Evolutionary conservation across 306 rosid species (phyloP).

Genomic region (Dryas alaskensis): DNA sequence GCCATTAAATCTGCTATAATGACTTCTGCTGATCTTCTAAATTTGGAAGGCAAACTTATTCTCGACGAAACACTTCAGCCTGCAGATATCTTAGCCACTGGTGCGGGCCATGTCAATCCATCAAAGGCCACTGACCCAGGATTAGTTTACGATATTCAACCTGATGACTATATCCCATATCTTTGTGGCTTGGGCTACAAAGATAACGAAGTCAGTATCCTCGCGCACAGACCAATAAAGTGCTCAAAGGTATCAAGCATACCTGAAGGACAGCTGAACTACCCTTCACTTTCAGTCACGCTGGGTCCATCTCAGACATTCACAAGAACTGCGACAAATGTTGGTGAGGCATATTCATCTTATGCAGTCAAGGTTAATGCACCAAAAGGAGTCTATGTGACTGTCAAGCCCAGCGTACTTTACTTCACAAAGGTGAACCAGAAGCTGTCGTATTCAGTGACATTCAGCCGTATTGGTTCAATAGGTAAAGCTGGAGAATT

Average conservation of each 20-base stretch:
- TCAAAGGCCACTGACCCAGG: conserved; percentile 69
- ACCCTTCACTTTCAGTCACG: conserved; percentile 59
- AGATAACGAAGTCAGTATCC: conserved; percentile 44
- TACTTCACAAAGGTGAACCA: conserved; percentile 54
- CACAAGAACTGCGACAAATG: conserved; percentile 76
- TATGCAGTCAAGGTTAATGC: conserved; percentile 35
- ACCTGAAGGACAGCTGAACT: conserved; percentile 68
- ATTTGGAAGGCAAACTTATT: conserved; percentile 37
- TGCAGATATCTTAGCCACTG: conserved; percentile 62
- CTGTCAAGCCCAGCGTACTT: conserved; percentile 46
- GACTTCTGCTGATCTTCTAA: conserved; percentile 51
- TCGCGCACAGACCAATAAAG: conserved; percentile 38
- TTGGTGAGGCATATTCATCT: conserved; percentile 51
- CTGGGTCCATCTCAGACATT: conserved; percentile 55
- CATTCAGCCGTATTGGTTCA: conserved; percentile 35
- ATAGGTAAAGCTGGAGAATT: conserved; percentile 29
- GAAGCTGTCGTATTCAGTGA: conserved; percentile 47
- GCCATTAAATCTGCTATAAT: conserved; percentile 77
- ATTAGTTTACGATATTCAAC: conserved; percentile 56
- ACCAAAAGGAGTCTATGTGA: conserved; percentile 57
- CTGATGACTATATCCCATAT: conserved; percentile 68
- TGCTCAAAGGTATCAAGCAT: conserved; percentile 57
- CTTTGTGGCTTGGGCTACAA: conserved; percentile 64
- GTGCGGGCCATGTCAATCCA: conserved; percentile 80
- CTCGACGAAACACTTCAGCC: conserved; percentile 49